Evolutionary conservation across 495 filamentous ascomycete species (phyloP), one percentile per base, ranked within the genome.

Genomic region (Monascus purpureus): DNA sequence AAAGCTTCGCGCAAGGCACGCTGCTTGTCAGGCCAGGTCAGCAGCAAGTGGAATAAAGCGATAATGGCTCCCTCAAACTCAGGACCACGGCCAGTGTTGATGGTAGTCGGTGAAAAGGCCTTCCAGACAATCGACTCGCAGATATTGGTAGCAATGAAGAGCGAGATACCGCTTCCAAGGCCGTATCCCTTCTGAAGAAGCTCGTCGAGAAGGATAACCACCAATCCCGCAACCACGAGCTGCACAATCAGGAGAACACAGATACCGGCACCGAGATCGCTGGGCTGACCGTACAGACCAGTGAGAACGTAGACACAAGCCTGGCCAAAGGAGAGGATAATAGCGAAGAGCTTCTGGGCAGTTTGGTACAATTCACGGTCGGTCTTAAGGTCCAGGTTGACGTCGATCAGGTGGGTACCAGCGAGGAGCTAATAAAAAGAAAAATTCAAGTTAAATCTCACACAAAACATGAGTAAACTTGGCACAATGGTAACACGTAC

Each of bases 101-200:
- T 93, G 51, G 90, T 95, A 11, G 92, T 99, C 17, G 92, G 92
- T 33, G 86, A 93, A 69, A 96, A 96, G 13, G 92, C 92, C 70
- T 93, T 94, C 92, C 92, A 99, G 58, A 99, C 77, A 55, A 99
- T 99, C 20, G 86, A 94, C 65, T 99, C 92, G 78, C 92, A 99
- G 64, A 99, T 96, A 73, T 96, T 96, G 67, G 92, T 99, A 34
- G 92, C 92, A 54, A 99, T 99, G 75, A 99, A 99, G 34, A 99
- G 79, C 27, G 86, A 94, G 58, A 99, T 99, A 63, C 92, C 92
- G 55, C 81, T 88, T 53, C 90, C 92, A 35, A 99, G 77, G 56
- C 92, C 92, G 50, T 99, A 99, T 33, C 92, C 90, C 73, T 99
- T 99, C 68, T 96, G 92, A 47, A 99, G 77, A 34, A 99, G 77